These are phyloP conservation scores for Coemansia sp. DNA, from an alignment of 192 early-diverging fungal genomes.

Conservation along the genomic window DNA sequence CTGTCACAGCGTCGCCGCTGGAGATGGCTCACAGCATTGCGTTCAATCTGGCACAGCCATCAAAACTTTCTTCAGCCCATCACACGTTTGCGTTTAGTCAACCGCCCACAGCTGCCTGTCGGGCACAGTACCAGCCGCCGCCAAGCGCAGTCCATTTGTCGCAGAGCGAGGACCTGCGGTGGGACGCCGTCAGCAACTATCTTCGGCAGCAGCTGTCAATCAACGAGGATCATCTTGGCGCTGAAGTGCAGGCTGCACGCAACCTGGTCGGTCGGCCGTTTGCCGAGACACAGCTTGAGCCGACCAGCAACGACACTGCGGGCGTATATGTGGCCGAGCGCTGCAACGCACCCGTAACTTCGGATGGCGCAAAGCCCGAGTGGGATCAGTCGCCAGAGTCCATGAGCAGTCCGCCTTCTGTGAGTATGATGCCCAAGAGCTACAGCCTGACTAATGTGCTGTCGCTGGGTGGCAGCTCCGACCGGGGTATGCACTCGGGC, in stretches of 20 bases:
- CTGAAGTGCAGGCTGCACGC: conserved; percentile 38
- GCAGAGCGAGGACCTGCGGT: conserved; percentile 41
- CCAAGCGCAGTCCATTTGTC: conserved; percentile 31
- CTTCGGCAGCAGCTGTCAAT: conserved; percentile 40
- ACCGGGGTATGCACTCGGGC: neutral
- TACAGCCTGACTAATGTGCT: conserved; percentile 30
- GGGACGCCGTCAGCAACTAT: conserved; percentile 43
- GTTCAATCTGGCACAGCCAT: neutral
- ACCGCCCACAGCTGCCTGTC: conserved; percentile 5
- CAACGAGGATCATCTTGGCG: conserved; percentile 33
- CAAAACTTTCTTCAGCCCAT: neutral
- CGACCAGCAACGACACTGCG: conserved; percentile 1
- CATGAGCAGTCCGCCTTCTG: conserved; percentile 4
- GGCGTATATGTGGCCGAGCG: conserved; percentile 14
- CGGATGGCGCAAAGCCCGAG: conserved; percentile 19
- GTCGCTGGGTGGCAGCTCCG: conserved; percentile 2
- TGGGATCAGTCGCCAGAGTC: conserved; percentile 18
- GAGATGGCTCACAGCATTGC: conserved; percentile 15
- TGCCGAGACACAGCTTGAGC: conserved; percentile 7
- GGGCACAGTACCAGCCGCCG: neutral
- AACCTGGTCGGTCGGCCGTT: conserved; percentile 19
- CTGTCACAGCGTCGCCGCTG: conserved; percentile 14
- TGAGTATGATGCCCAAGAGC: conserved; percentile 24
- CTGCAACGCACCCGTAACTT: conserved; percentile 15
- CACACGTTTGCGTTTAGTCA: conserved; percentile 9